Evolutionary conservation across 1,284 basidiomycete genomes (phyloP), one percentile per base, ranked within the genome.

Genomic region (Apiotrichum akiyoshidainum): DNA sequence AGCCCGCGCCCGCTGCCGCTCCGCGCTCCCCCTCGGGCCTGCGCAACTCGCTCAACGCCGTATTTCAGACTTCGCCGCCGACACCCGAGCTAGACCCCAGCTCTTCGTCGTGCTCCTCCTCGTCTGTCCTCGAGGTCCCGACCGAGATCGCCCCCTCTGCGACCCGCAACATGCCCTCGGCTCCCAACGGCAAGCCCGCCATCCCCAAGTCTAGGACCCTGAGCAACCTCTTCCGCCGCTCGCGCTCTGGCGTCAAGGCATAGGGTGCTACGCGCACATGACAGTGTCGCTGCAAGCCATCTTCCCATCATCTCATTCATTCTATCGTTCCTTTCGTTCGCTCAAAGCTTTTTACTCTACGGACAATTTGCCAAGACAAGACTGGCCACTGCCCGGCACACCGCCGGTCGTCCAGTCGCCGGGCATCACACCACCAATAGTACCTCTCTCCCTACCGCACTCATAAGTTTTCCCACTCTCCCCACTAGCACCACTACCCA

Each of bases 1-100:
- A n/a, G 10, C 10, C 14, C 9, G 17, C 39, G 2, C 8, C 21
- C 12, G 46, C 46, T 21, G 10, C 52, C 2, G 35, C 34, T 10
- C 40, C 46, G 12, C 51, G 41, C 8, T 46, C 51, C n/a, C 61
- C 61, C 2, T 59, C 57, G 13, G 57, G 47, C 9, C 55, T 59
- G 5, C 62, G 62, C 45, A 53, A 58, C 51, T 45, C 51, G 13
- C 26, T 26, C 45, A 33, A 39, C 46, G 41, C 46, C 17, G 19
- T 37, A 22, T 14, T 26, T 6, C 46, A 21, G 37, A 41, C 41
- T 7, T 64, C 65, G 12, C 70, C 70, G 2, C 63, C 66, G 1
- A 69, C 70, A 8, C 68, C 70, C 22, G 70, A 71, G 49, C 63
- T 71, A 3, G 70, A 71, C 50, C 61, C 68, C 1, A 61, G 58